Conservation (phyloP, 2,329 filamentous ascomycete species). For the Fusarium denticulatum region DNA sequence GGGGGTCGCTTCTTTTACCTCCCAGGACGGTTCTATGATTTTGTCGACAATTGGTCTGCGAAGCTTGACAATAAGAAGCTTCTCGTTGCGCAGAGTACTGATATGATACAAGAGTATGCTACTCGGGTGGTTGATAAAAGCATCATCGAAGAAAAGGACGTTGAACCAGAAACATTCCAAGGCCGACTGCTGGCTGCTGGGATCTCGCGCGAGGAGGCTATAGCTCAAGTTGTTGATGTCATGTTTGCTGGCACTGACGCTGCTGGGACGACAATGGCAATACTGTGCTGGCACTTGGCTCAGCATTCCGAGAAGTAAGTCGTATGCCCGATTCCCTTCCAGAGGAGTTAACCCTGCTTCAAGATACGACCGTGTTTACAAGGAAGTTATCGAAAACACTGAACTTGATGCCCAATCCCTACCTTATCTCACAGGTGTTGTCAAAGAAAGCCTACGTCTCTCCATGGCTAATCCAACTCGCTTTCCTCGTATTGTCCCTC, state of each 20-base stretch:
- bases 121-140: neutral
- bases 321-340: rapidly evolving
- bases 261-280: neutral
- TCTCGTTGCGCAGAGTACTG: neutral
- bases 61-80: neutral
- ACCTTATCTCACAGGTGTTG: neutral
- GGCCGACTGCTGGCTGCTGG: neutral
- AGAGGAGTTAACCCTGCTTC: neutral
- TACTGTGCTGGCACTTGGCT: neutral
- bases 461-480: neutral
- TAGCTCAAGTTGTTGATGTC: neutral
- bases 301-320: neutral
- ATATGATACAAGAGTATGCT: neutral
- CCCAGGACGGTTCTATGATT: neutral
- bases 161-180: neutral
- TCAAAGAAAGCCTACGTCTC: neutral
- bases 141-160: neutral
- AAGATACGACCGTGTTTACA: neutral
- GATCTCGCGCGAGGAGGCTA: neutral
- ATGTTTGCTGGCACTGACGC: neutral
- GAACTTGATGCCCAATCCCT: neutral
- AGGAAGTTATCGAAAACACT: neutral
- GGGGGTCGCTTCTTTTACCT: neutral
- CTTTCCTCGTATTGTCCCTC: neutral
- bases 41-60: neutral